These are phyloP conservation scores for Poa annua DNA, from an alignment of 176 grass and related monocot genomes.

Conservation along the genomic window DNA sequence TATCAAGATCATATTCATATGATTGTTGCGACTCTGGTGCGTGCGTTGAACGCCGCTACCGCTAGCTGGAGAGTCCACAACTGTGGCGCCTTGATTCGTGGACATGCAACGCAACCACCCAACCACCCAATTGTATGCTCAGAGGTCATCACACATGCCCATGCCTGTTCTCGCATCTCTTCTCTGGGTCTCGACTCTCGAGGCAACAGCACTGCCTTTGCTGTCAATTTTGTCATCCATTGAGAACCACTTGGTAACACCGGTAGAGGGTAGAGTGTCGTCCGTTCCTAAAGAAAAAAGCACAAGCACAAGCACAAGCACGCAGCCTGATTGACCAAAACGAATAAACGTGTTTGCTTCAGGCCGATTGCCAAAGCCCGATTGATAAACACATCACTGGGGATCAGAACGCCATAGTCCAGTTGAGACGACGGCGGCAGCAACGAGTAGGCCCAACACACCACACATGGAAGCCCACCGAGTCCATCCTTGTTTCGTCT, in stretches of 20 bases:
- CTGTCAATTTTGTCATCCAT: neutral
- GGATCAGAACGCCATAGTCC: no score
- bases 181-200: neutral
- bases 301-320: neutral
- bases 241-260: no score
- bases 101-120: slow-evolving; percentile 1
- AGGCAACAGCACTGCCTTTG: neutral
- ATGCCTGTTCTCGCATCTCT: neutral
- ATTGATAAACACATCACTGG: neutral
- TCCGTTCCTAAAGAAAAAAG: neutral
- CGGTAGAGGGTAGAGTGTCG: no score
- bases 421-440: no score
- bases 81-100: slow-evolving; percentile 16
- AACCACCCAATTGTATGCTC: neutral
- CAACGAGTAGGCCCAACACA: no score
- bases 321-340: neutral
- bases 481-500: no score
- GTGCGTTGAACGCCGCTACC: neutral
- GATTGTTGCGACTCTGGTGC: no score
- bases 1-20: no score
- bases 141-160: neutral
- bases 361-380: neutral
- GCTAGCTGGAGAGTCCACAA: neutral
- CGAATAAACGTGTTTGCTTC: neutral
- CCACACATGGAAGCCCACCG: no score